Evolutionary conservation across 2,329 filamentous ascomycete genomes (phyloP), one percentile per base, ranked within the genome.

Genomic region (Xylariaceae sp.): DNA sequence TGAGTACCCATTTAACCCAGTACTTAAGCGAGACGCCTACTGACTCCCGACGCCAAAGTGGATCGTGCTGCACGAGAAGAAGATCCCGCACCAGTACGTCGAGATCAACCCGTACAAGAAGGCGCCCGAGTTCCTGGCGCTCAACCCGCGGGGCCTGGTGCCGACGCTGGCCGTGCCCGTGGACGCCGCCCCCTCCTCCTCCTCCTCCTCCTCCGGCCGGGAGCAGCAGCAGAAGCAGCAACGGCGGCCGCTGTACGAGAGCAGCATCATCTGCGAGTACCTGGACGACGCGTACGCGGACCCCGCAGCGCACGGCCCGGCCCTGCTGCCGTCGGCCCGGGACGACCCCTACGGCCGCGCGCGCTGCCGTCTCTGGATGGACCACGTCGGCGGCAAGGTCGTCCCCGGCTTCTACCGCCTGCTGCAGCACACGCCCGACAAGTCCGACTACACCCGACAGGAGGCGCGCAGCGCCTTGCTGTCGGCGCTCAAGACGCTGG

Each of bases 31-130:
- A n/a, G n/a, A n/a, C n/a, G n/a, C n/a, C n/a, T n/a, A n/a, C n/a
- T n/a, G n/a, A n/a, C n/a, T n/a, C n/a, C n/a, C n/a, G n/a, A n/a
- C n/a, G n/a, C n/a, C n/a, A n/a, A n/a, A n/a, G n/a, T 87, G 83
- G 79, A 77, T 86, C 40, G 73, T 79, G 1, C 68, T 89, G 9
- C 71, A 78, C 49, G 83, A 88, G 54, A 88, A 89, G 56, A 59
- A 67, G 2, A 80, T 87, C 19, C 72, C 75, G 12, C 80, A 89
- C 53, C 77, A 88, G 59, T 86, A 85, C 55, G 67, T 83, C 43
- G 80, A 85, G 63, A 79, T 87, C 38, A 87, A 88, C 56, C 83
- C 83, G 0, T 88, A 88, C 63, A 65, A 78, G 56, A 89, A 89
- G 50, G 76, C 75, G 0, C 58, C 72, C 3, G 76, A 72, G 1